phyloP scores from a whole-genome alignment of 495 filamentous ascomycete genomes.

The Annulohypoxylon nitens region DNA sequence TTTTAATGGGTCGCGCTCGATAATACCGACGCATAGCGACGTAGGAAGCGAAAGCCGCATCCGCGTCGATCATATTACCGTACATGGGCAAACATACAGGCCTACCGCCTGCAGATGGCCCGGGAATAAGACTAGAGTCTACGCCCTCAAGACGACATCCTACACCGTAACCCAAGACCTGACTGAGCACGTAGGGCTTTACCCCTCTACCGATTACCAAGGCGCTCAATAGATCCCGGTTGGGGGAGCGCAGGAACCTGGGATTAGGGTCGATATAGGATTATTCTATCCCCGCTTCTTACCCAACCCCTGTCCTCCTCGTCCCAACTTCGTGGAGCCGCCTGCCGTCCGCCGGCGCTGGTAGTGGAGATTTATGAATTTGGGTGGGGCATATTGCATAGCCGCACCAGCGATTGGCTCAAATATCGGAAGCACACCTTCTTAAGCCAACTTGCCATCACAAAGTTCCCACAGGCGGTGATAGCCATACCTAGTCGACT shows the following conservation, averaged over 20 bases:
- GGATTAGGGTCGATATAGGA: not conserved
- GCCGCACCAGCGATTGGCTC: constrained; percentile 10
- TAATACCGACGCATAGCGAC: constrained; percentile 43
- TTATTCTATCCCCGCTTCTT: constrained; percentile 16
- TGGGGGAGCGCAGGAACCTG: not conserved
- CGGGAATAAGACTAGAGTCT: constrained; percentile 12
- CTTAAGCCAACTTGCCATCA: not conserved
- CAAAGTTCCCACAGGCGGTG: constrained; percentile 3
- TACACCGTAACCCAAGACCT: constrained; percentile 1
- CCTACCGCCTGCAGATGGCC: not conserved
- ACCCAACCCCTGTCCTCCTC: not conserved
- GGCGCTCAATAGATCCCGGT: not conserved
- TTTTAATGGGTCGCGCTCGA: constrained; percentile 35
- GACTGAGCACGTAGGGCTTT: not conserved
- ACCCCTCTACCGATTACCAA: not conserved
- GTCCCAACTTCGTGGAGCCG: constrained; percentile 7
- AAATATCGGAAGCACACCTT: not conserved
- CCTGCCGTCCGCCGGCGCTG: not conserved
- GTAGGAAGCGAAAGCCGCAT: constrained; percentile 36
- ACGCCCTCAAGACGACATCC: constrained; percentile 6
- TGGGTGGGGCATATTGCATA: not conserved
- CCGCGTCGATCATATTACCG: constrained; percentile 36
- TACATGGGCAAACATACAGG: constrained; percentile 7
- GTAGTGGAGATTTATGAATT: not conserved
- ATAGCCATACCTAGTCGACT: constrained; percentile 7